Base-by-base conservation (phyloP, 2,329 filamentous ascomycete genomes). In the Hypoxylon sp. region DNA sequence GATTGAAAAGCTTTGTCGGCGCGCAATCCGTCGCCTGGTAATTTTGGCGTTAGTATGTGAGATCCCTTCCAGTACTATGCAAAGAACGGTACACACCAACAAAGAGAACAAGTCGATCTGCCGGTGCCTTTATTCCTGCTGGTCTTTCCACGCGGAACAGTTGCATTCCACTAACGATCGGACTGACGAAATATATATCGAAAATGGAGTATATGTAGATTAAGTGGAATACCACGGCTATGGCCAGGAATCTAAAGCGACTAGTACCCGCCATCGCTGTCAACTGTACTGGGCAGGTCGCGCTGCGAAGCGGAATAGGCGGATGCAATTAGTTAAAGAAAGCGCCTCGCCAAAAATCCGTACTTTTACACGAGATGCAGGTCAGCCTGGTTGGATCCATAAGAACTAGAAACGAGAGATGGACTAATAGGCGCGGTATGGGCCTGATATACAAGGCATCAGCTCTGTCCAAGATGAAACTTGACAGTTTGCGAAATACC, bases 101-200 rank as follows among this genome's bases (percentile, higher is more conserved):
- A 79, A 97, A 97, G 28, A 99, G 87, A 52, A 99, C 92, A 63
- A 99, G 86, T 69, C 96, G 89, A 80, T 96, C 93, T 4, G 97
- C 95, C 1, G 96, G 96, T 21, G 94, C 88, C 79, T 91, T 89
- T 55, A 80, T 79, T 56, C 82, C 81, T 45, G 81, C 73, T 41
- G 87, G 82, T 60, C 90, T 85, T 65, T 94, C 88, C 38, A 97
- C 85, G 49, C 84, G 82, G 80, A 93, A 94, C 66, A 94, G 87
- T 76, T 87, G 89, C 96, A 99, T 99, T 77, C 96, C 96, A 83
- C 91, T 92, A 60, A 98, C 96, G 74, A 99, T 96, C 21, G 96
- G 96, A 79, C 94, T 98, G 77, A 98, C 94, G 78, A 99, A 99
- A 82, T 99, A 98, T 71, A 98, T 96, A 80, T 98, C 94, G 82